Evolutionary conservation across 2,329 filamentous ascomycete genomes (phyloP), one percentile per base, ranked within the genome.

Genomic region (Pseudogymnoascus sp.): DNA sequence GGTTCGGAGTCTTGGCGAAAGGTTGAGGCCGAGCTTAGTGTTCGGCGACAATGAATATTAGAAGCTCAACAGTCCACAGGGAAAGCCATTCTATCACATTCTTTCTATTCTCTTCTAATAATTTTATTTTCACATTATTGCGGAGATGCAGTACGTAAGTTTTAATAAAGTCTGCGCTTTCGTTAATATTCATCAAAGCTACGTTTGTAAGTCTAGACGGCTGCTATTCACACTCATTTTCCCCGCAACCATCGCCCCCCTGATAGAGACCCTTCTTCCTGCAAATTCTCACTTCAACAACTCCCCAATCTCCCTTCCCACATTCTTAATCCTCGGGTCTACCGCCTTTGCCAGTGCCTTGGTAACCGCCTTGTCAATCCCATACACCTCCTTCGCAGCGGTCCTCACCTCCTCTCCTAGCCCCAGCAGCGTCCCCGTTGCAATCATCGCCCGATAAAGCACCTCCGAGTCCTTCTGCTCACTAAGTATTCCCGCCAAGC

Each of bases 381-480:
- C 77, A 73, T 82, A 79, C 42, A 87, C 76, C 66, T 85, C 81
- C 72, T 80, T 80, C 61, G 82, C 81, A 38, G 82, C 81, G 68
- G 78, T 77, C 67, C 79, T 82, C 63, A 87, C 81, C 61, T 86
- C 68, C 71, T 77, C 35, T 75, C 77, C 65, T 76, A 89, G 76
- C 5, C 79, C 80, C 25, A 91, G 73, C 63, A 95, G 72, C 1
- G 92, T 99, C 0, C 94, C 95, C 0, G 93, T 76, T 0, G 90
- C 91, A 5, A 96, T 90, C 5, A 97, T 80, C 0, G 85, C 85
- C 21, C 94, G 85, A 72, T 92, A 97, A 3, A 94, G 76, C 0
- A 91, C 90, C 72, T 97, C 94, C 0, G 87, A 84, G 68, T 97
- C 92, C 2, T 80, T 84, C 66, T 90, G 87, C 3, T 79, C 81